Percentiles rank a stretch among this genome's conserved stretches.
Conservation (phyloP, 306 rosid species). For the Vigna trinervia region DNA sequence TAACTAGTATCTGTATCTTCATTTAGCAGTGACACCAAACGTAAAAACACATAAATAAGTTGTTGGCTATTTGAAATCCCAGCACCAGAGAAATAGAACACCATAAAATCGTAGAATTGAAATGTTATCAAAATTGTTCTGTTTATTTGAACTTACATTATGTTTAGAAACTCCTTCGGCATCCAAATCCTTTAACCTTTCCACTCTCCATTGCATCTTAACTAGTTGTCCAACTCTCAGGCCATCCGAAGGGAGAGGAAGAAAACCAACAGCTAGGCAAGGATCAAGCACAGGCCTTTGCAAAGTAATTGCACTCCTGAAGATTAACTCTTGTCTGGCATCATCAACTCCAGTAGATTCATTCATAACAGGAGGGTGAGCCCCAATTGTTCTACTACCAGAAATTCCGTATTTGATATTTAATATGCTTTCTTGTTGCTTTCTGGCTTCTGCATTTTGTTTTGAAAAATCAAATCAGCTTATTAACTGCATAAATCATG, state of each 20-base stretch:
- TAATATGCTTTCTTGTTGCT: constrained; percentile 71
- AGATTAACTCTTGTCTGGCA: constrained; percentile 71
- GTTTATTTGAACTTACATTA: constrained; percentile 63
- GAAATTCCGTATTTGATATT: constrained; percentile 85
- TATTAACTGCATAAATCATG: constrained; percentile 35
- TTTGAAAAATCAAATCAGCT: constrained; percentile 26
- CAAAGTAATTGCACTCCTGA: constrained; percentile 81
- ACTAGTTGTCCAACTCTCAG: constrained; percentile 89
- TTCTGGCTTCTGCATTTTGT: constrained; percentile 55
- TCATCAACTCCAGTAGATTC: constrained; percentile 55
- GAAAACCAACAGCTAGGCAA: constrained; percentile 94
- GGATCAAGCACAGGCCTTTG: constrained; percentile 99
- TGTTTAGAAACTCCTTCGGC: constrained; percentile 55
- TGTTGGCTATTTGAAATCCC: constrained; percentile 13
- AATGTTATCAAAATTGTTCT: constrained; percentile 1
- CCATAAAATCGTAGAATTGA: constrained; percentile 16
- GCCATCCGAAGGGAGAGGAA: constrained; percentile 88
- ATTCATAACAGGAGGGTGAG: constrained; percentile 75
- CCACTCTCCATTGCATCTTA: constrained; percentile 97
- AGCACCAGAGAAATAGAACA: constrained; percentile 25
- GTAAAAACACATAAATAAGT: constrained; percentile 23
- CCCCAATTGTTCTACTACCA: constrained; percentile 85
- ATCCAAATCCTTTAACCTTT: constrained; percentile 78
- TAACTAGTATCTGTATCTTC: constrained; percentile 2
- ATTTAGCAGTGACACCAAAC: constrained; percentile 14